Conservation (phyloP, 208 protist genomes). For the Trypanosoma cruzi region DNA sequence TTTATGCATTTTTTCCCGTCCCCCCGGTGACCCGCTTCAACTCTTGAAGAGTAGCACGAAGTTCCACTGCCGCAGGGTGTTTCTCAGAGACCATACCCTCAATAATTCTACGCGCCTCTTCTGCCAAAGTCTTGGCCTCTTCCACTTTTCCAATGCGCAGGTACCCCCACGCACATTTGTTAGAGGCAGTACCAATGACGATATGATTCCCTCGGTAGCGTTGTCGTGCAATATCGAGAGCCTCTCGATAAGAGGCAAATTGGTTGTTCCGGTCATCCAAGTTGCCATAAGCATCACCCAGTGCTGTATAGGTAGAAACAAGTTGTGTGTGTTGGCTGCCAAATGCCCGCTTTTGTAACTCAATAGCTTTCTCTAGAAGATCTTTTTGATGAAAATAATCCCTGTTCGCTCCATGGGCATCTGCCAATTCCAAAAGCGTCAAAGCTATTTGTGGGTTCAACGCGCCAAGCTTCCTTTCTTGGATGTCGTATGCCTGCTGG, state of each 20-base stretch:
- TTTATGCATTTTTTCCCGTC: background rate
- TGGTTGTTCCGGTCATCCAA: slow-evolving; percentile 58
- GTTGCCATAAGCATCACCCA: slow-evolving; percentile 69
- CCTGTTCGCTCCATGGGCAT: slow-evolving; percentile 60
- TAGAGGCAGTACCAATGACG: slow-evolving; percentile 55
- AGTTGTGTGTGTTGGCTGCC: slow-evolving; percentile 75
- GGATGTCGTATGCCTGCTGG: slow-evolving; percentile 65
- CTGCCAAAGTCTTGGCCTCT: slow-evolving; percentile 44
- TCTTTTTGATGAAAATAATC: slow-evolving; percentile 74
- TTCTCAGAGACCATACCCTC: slow-evolving; percentile 48
- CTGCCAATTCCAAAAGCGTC: slow-evolving; percentile 72
- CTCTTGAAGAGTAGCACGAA: slow-evolving; percentile 36
- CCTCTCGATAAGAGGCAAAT: slow-evolving; percentile 72
- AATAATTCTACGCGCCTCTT: slow-evolving; percentile 55
- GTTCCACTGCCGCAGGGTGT: slow-evolving; percentile 49
- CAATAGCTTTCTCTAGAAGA: slow-evolving; percentile 71
- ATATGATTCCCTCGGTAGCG: slow-evolving; percentile 71
- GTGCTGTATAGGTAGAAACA: slow-evolving; percentile 68
- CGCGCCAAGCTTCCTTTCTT: slow-evolving; percentile 67
- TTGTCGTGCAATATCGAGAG: slow-evolving; percentile 62
- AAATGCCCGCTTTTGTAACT: slow-evolving; percentile 82
- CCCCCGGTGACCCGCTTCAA: slow-evolving; percentile 25
- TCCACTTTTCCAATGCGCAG: slow-evolving; percentile 45
- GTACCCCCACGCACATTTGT: slow-evolving; percentile 60
- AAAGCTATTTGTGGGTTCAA: slow-evolving; percentile 82